phyloP scores from a whole-genome alignment of 2,329 filamentous ascomycete genomes.

The Nothomitra cinnamomea region DNA sequence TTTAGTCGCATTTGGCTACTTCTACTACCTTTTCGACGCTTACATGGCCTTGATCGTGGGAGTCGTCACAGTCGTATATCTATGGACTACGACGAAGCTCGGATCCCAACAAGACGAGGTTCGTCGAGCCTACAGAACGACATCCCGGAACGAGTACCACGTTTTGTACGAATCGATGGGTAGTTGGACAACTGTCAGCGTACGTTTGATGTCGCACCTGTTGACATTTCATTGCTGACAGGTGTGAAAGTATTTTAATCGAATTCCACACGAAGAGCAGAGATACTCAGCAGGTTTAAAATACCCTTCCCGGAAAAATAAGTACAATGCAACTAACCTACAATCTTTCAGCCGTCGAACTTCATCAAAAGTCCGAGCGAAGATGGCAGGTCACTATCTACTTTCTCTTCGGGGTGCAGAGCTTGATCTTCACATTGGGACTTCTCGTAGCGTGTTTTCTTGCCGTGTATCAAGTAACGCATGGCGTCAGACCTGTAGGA shows the following conservation, averaged over 20 bases:
- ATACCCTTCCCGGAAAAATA: neutral
- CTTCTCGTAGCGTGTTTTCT: conserved; percentile 33
- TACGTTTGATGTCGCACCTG: conserved; percentile 6
- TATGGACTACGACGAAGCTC: conserved; percentile 31
- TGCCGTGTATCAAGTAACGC: conserved; percentile 35
- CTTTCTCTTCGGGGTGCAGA: conserved; percentile 24
- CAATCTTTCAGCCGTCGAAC: conserved; percentile 18
- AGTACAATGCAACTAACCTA: neutral
- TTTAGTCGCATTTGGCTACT: conserved; percentile 39
- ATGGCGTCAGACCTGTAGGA: conserved; percentile 33
- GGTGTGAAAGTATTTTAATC: conserved; percentile 33
- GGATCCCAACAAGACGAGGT: conserved; percentile 21
- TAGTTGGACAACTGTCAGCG: conserved; percentile 40
- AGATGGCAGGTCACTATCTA: conserved; percentile 19
- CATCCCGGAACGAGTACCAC: conserved; percentile 31
- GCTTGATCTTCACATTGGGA: conserved; percentile 30
- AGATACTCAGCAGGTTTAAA: conserved; percentile 23
- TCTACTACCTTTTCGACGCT: conserved; percentile 44
- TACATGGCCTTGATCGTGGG: conserved; percentile 37
- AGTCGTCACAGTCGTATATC: conserved; percentile 30
- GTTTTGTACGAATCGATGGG: conserved; percentile 40
- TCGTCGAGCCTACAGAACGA: conserved; percentile 22
- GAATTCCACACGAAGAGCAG: conserved; percentile 33
- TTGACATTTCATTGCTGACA: conserved; percentile 1
- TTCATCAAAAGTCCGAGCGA: conserved; percentile 21